A percentile compares a stretch with the other conserved stretches of the same genome.
Evolutionary conservation across 2,329 filamentous ascomycete species (phyloP).

Genomic region (Beauveria pseudobassiana): DNA sequence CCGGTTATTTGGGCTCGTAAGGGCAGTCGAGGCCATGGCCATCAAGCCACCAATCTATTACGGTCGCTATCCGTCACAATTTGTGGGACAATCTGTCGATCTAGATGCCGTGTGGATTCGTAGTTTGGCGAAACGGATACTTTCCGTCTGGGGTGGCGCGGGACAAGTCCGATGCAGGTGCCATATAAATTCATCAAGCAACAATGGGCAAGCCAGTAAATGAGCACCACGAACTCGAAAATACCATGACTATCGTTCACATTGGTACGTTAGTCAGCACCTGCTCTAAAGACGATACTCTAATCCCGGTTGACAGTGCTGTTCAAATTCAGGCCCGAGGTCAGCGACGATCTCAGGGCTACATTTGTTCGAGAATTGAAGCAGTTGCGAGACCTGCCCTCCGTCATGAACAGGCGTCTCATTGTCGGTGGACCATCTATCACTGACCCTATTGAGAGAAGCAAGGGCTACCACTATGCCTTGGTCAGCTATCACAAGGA

Average conservation of each 20-base stretch:
- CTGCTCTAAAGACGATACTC: background rate
- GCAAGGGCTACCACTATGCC: conserved; percentile 45
- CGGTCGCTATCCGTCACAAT: too few relatives aligned
- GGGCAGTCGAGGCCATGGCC: background rate
- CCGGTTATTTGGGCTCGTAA: background rate
- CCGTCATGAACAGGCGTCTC: conserved; percentile 39
- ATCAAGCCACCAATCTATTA: background rate
- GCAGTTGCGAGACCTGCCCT: conserved; percentile 38
- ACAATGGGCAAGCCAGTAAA: background rate
- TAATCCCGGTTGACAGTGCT: conserved; percentile 28
- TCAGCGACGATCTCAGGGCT: conserved; percentile 33
- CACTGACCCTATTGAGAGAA: conserved; percentile 42
- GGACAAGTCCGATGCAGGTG: background rate
- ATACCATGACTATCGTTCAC: conserved; percentile 27
- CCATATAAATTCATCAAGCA: background rate
- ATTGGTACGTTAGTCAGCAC: conserved; percentile 21
- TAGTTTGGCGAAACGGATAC: background rate
- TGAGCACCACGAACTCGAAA: background rate
- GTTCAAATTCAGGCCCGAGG: conserved; percentile 40
- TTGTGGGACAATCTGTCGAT: background rate
- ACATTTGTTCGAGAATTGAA: conserved; percentile 40
- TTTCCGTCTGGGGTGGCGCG: background rate
- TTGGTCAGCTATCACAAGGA: conserved; percentile 44
- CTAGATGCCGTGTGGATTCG: background rate
- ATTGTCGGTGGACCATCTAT: conserved; percentile 46